Evolutionary conservation across 2,329 filamentous ascomycete species (phyloP).

Genomic region (Hypoxylon sp.): DNA sequence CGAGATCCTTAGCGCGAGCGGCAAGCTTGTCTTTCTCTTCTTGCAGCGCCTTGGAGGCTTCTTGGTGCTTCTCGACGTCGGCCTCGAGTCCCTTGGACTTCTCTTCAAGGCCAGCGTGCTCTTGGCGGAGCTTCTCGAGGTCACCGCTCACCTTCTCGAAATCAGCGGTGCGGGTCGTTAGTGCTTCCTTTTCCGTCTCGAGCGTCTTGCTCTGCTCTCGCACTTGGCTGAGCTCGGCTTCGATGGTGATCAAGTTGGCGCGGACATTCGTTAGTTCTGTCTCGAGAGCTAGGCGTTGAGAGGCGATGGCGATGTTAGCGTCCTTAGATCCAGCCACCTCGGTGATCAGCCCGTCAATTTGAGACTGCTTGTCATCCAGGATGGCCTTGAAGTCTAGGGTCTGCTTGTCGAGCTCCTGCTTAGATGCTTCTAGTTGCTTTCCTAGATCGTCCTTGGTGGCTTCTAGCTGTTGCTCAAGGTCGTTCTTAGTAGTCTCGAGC

Average conservation of each 20-base stretch:
- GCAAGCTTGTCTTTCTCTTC: slow-evolving; percentile 48
- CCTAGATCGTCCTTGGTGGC: slow-evolving; percentile 43
- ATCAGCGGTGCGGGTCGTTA: slow-evolving; percentile 46
- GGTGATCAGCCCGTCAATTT: slow-evolving; percentile 48
- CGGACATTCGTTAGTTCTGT: slow-evolving; percentile 43
- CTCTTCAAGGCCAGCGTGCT: slow-evolving; percentile 49
- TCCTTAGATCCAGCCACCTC: slow-evolving; percentile 52
- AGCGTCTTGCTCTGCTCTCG: slow-evolving; percentile 46
- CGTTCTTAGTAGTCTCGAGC: slow-evolving; percentile 38
- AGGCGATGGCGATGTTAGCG: slow-evolving; percentile 52
- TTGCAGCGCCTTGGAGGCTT: slow-evolving; percentile 40
- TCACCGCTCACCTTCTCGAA: slow-evolving; percentile 47
- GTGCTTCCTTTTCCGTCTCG: slow-evolving; percentile 48
- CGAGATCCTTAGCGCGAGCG: slow-evolving; percentile 47
- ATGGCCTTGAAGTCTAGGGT: slow-evolving; percentile 44
- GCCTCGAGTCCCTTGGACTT: slow-evolving; percentile 48
- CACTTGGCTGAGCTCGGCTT: slow-evolving; percentile 46
- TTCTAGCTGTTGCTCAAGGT: slow-evolving; percentile 42
- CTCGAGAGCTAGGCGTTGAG: slow-evolving; percentile 47
- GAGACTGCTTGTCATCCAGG: slow-evolving; percentile 49
- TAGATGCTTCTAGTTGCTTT: slow-evolving; percentile 45
- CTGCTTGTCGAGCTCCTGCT: slow-evolving; percentile 46
- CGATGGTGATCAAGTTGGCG: slow-evolving; percentile 44
- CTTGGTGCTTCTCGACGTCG: slow-evolving; percentile 49
- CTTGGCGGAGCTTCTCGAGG: slow-evolving; percentile 49